Conservation (phyloP, 306 rosid genomes). For the Cucurbita pepo region DNA sequence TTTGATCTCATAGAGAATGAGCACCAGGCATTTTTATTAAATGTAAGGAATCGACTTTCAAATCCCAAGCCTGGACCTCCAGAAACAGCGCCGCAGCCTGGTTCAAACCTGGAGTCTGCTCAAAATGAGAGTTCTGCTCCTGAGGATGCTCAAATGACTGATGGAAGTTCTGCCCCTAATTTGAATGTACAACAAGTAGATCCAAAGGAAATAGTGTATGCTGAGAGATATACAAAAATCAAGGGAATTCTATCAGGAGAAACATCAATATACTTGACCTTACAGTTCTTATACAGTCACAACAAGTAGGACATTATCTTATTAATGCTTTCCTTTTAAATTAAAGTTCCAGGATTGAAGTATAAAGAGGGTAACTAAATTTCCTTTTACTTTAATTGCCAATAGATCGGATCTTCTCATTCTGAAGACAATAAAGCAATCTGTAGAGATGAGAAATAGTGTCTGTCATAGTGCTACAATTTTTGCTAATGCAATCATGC, state of each 20-base stretch:
- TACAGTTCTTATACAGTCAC: slow-evolving; percentile 86
- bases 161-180: slow-evolving; percentile 31
- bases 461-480: slow-evolving; percentile 96
- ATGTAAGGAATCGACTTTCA: slow-evolving; percentile 66
- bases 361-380: slow-evolving; percentile 3
- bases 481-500: slow-evolving; percentile 93
- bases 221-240: slow-evolving; percentile 66
- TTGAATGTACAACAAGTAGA: slow-evolving; percentile 33
- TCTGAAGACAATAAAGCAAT: slow-evolving; percentile 92
- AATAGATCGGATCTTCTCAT: slow-evolving; percentile 88
- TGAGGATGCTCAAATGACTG: slow-evolving; percentile 75
- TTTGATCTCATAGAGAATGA: slow-evolving; percentile 94
- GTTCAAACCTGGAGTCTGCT: slow-evolving; percentile 27
- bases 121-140: slow-evolving; percentile 40
- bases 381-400: slow-evolving; percentile 13
- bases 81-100: slow-evolving; percentile 36
- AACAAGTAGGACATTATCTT: slow-evolving; percentile 64
- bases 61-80: slow-evolving; percentile 40
- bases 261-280: slow-evolving; percentile 81
- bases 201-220: slow-evolving; percentile 62
- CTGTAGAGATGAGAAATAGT: slow-evolving; percentile 97
- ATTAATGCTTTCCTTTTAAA: background rate
- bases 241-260: slow-evolving; percentile 93
- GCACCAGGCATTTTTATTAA: slow-evolving; percentile 87
- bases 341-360: background rate